A percentile compares a stretch with the other conserved stretches of the same genome.
Conservation (phyloP, 768 basidiomycete species). For the Trametes cubensis region DNA sequence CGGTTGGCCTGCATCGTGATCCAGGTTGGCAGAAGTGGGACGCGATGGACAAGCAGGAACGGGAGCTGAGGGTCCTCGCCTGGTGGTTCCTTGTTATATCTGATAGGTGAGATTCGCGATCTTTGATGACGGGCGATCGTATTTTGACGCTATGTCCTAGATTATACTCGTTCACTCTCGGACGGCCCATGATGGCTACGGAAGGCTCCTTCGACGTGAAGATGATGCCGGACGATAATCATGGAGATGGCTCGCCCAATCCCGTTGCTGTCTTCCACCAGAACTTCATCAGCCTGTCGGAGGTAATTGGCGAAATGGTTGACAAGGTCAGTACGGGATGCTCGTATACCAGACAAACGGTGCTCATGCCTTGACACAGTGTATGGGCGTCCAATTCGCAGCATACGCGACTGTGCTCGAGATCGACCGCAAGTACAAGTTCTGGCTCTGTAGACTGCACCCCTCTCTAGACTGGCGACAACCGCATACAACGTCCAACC, state of each 20-base stretch:
- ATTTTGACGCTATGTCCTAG: slow-evolving; percentile 27
- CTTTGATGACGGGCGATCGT: slow-evolving; percentile 10
- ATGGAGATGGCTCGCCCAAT: slow-evolving; percentile 36
- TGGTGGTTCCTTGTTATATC: slow-evolving; percentile 32
- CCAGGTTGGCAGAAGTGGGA: slow-evolving; percentile 34
- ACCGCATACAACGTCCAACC: slow-evolving; percentile 18
- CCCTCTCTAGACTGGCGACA: slow-evolving; percentile 43
- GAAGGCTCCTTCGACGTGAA: slow-evolving; percentile 43
- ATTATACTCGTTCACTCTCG: slow-evolving; percentile 47
- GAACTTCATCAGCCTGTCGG: slow-evolving; percentile 41
- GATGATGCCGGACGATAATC: slow-evolving; percentile 25
- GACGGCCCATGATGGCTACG: slow-evolving; percentile 47
- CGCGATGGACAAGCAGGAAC: slow-evolving; percentile 30
- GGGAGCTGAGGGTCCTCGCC: slow-evolving; percentile 26
- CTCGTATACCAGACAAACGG: neutral
- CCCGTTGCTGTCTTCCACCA: slow-evolving; percentile 42
- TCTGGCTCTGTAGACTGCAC: slow-evolving; percentile 48
- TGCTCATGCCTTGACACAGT: slow-evolving; percentile 12
- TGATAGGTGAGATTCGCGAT: slow-evolving; percentile 26
- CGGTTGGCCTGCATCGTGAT: slow-evolving; percentile 34
- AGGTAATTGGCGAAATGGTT: slow-evolving; percentile 44
- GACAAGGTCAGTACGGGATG: slow-evolving; percentile 39
- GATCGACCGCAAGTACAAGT: slow-evolving; percentile 46
- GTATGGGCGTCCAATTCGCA: slow-evolving; percentile 23
- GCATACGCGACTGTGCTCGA: slow-evolving; percentile 41